These are phyloP conservation scores for Diaporthe citrichinensis DNA, from an alignment of 2,329 filamentous ascomycete species.

Conservation along the genomic window DNA sequence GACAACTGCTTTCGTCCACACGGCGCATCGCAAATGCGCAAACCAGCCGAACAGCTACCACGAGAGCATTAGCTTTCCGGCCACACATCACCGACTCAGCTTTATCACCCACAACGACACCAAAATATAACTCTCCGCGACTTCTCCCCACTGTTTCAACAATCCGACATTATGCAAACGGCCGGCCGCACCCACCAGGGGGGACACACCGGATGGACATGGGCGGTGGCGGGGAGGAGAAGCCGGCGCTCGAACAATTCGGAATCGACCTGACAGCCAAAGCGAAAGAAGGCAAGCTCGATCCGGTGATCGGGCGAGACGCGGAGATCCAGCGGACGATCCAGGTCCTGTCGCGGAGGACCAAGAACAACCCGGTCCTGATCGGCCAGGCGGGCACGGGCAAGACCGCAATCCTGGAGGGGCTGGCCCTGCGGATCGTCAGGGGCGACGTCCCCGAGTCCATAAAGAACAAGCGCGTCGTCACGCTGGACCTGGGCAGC, in stretches of 20 bases:
- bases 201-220: slow-evolving; percentile 96
- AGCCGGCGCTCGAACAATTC: slow-evolving; percentile 90
- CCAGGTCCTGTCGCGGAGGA: slow-evolving; percentile 90
- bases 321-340: slow-evolving; percentile 94
- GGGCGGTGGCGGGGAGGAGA: slow-evolving; percentile 76
- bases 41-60: slow-evolving; percentile 43
- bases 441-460: slow-evolving; percentile 95
- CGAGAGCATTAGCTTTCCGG: slow-evolving; percentile 43
- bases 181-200: slow-evolving; percentile 87
- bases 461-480: slow-evolving; percentile 93
- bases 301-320: slow-evolving; percentile 95
- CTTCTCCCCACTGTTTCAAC: slow-evolving; percentile 54
- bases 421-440: slow-evolving; percentile 90
- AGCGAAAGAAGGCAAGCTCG: slow-evolving; percentile 90
- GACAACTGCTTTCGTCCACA: slow-evolving; percentile 53
- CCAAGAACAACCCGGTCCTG: slow-evolving; percentile 96
- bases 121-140: slow-evolving; percentile 36
- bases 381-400: slow-evolving; percentile 93
- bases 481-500: slow-evolving; percentile 89
- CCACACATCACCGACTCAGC: slow-evolving; percentile 13
- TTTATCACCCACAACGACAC: not conserved
- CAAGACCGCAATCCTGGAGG: slow-evolving; percentile 94
- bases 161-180: slow-evolving; percentile 74
- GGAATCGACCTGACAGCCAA: slow-evolving; percentile 90
- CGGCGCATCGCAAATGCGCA: slow-evolving; percentile 51